phyloP scores from a whole-genome alignment of 2,329 filamentous ascomycete species.

The Colletotrichum tofieldiae region DNA sequence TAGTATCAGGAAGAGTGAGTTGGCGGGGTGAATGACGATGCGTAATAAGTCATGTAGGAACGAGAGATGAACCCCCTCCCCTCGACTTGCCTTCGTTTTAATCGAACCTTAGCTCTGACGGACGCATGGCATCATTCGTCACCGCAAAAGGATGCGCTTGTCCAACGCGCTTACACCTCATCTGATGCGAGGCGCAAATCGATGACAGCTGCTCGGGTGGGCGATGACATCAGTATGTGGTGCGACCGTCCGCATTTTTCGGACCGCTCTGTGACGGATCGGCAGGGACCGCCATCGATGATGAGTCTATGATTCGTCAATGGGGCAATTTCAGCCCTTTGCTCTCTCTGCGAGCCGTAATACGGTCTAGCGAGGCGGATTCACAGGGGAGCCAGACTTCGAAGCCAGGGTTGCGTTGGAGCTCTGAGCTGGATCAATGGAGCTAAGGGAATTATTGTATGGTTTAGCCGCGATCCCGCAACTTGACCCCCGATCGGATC shows the following conservation, averaged over 20 bases:
- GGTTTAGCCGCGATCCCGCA: background rate
- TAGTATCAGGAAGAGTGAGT: too few relatives aligned
- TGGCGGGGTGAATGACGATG: too few relatives aligned
- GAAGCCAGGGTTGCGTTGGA: background rate
- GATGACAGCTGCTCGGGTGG: constrained; percentile 41
- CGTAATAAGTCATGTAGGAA: background rate
- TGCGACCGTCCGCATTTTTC: background rate
- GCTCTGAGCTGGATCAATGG: background rate
- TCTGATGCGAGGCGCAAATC: constrained; percentile 33
- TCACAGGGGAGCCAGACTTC: background rate
- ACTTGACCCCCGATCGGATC: background rate
- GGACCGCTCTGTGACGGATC: constrained; percentile 18
- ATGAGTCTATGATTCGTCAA: constrained; percentile 38
- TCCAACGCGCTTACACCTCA: background rate
- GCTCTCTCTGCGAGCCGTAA: background rate
- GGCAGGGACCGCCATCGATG: constrained; percentile 39
- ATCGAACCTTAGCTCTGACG: constrained; percentile 20
- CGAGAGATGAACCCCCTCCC: background rate
- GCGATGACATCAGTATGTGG: constrained; percentile 43
- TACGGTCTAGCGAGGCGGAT: background rate
- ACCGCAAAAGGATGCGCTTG: background rate
- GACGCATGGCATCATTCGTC: constrained; percentile 40
- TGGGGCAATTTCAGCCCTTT: constrained; percentile 13
- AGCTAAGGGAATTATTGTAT: background rate
- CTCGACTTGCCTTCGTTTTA: constrained; percentile 13